Conservation (phyloP, 2,329 filamentous ascomycete genomes). For the Neofusicoccum umdonicola region DNA sequence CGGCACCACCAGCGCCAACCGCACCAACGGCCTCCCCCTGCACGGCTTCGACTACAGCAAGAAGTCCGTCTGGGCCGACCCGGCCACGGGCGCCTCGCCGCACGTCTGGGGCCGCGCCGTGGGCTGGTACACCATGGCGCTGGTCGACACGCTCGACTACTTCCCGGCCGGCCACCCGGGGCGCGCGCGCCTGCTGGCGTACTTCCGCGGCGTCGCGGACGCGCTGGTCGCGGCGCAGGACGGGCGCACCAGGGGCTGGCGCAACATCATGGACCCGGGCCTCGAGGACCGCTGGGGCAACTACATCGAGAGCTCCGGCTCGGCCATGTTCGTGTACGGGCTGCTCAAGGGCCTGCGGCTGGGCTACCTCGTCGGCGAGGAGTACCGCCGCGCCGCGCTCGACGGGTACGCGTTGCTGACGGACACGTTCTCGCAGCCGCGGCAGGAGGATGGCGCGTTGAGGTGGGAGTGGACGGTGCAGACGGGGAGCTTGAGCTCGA, state of each 20-base stretch:
- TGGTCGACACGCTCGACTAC: slow-evolving; percentile 51
- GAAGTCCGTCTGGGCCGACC: slow-evolving; percentile 36
- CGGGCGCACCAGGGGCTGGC: slow-evolving; percentile 54
- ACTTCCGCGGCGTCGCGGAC: slow-evolving; percentile 42
- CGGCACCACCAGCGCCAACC: slow-evolving; percentile 32
- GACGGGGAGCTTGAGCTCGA: slow-evolving; percentile 52
- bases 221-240: slow-evolving; percentile 47
- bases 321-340: slow-evolving; percentile 49
- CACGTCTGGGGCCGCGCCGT: slow-evolving; percentile 39
- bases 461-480: slow-evolving; percentile 53
- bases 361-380: slow-evolving; percentile 31
- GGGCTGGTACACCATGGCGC: slow-evolving; percentile 39
- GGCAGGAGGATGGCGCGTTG: slow-evolving; percentile 43
- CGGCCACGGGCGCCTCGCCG: slow-evolving; percentile 33
- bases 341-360: slow-evolving; percentile 35
- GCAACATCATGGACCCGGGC: slow-evolving; percentile 54
- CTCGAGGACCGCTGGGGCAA: slow-evolving; percentile 50
- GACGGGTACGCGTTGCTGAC: slow-evolving; percentile 47
- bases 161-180: slow-evolving; percentile 41
- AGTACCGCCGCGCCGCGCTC: slow-evolving; percentile 41
- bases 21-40: slow-evolving; percentile 31
- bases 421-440: slow-evolving; percentile 48
- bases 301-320: slow-evolving; percentile 60
- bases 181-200: slow-evolving; percentile 39
- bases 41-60: slow-evolving; percentile 38